A percentile compares a stretch with the other conserved stretches of the same genome.
phyloP scores from a whole-genome alignment of 2,329 filamentous ascomycete genomes.

The Lojkania enalia region DNA sequence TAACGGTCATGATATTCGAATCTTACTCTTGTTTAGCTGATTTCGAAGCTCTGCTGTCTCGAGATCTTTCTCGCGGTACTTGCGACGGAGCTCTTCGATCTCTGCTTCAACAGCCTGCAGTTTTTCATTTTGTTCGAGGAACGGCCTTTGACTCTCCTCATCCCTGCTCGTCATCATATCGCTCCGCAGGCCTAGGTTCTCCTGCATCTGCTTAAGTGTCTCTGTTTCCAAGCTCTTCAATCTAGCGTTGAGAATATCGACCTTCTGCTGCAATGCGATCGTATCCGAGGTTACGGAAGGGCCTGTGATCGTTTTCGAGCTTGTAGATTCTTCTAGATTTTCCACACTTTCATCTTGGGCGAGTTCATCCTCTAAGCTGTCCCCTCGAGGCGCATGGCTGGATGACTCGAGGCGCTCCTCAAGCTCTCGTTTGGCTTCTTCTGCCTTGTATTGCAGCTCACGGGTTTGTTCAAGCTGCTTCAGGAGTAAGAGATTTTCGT shows the following conservation, averaged over 20 bases:
- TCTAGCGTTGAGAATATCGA: slow-evolving; percentile 43
- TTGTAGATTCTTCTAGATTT: slow-evolving; percentile 25
- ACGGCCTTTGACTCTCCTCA: slow-evolving; percentile 42
- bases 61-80: slow-evolving; percentile 40
- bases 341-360: slow-evolving; percentile 34
- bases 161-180: slow-evolving; percentile 43
- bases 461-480: slow-evolving; percentile 53
- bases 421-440: slow-evolving; percentile 53
- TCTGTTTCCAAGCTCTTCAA: slow-evolving; percentile 44
- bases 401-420: slow-evolving; percentile 48
- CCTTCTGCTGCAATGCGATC: slow-evolving; percentile 45
- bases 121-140: slow-evolving; percentile 45
- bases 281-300: slow-evolving; percentile 35
- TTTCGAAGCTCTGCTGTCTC: slow-evolving; percentile 42
- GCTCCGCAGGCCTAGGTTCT: slow-evolving; percentile 44
- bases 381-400: slow-evolving; percentile 29
- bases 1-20: neutral
- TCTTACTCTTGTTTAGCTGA: slow-evolving; percentile 40
- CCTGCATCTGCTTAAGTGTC: slow-evolving; percentile 48
- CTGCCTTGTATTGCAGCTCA: slow-evolving; percentile 52
- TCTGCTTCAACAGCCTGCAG: slow-evolving; percentile 40
- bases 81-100: slow-evolving; percentile 39
- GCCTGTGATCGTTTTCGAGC: slow-evolving; percentile 22
- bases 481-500: slow-evolving; percentile 51
- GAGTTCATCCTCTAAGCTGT: slow-evolving; percentile 48